These are phyloP conservation scores for Penicillium desertorum DNA, from an alignment of 495 filamentous ascomycete species.

Conservation along the genomic window DNA sequence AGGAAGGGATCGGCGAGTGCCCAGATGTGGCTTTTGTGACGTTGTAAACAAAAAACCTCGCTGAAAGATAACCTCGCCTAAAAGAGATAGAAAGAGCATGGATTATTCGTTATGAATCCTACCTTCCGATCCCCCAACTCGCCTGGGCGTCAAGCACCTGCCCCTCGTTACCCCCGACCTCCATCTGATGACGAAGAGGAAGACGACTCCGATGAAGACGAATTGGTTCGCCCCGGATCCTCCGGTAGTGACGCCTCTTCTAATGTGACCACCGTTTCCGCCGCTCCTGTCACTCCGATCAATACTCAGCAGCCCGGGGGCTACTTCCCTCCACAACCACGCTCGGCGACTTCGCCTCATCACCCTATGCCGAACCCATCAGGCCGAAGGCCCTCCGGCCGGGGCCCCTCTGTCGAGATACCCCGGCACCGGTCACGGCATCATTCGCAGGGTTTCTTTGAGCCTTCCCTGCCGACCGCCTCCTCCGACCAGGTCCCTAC, in stretches of 20 bases:
- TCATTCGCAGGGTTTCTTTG: slow-evolving; percentile 86
- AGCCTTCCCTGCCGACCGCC: slow-evolving; percentile 77
- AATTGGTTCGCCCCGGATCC: slow-evolving; percentile 43
- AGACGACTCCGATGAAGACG: slow-evolving; percentile 39
- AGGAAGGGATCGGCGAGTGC: slow-evolving; percentile 10
- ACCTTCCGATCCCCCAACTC: slow-evolving; percentile 33
- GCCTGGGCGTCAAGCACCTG: slow-evolving; percentile 30
- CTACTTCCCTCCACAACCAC: slow-evolving; percentile 40
- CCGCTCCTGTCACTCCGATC: slow-evolving; percentile 29
- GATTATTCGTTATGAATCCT: slow-evolving; percentile 26
- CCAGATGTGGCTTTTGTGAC: slow-evolving; percentile 10
- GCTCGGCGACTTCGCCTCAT: slow-evolving; percentile 34
- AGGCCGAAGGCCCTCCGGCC: slow-evolving; percentile 41
- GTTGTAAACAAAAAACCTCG: slow-evolving; percentile 5
- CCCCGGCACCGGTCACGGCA: slow-evolving; percentile 53
- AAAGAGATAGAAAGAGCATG: slow-evolving; percentile 12
- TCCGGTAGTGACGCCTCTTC: slow-evolving; percentile 57
- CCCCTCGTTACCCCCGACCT: slow-evolving; percentile 20
- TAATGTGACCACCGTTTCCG: slow-evolving; percentile 50
- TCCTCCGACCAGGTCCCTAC: slow-evolving; percentile 50
- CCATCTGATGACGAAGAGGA: slow-evolving; percentile 26
- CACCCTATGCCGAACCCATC: slow-evolving; percentile 44
- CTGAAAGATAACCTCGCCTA: slow-evolving; percentile 5
- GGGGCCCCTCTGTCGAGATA: slow-evolving; percentile 39
- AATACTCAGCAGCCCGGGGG: slow-evolving; percentile 24